phyloP scores from a whole-genome alignment of 148 eudicot species.

The Rhododendron ferrugineum region DNA sequence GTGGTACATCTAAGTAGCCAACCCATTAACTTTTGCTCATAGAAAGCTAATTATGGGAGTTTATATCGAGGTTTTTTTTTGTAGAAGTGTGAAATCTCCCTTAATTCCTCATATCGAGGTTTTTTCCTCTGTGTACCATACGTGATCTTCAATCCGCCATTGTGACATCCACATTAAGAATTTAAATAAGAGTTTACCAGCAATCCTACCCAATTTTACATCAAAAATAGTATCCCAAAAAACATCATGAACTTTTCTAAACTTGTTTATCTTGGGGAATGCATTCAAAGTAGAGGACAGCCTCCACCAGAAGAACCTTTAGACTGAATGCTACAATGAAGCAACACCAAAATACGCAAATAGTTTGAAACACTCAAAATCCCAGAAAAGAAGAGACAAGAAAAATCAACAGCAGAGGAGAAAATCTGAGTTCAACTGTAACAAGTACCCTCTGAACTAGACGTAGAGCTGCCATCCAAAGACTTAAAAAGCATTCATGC shows the following conservation, averaged over 20 bases:
- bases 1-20: neutral
- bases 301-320: neutral
- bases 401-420: neutral
- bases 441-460: conserved; percentile 75
- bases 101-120: neutral
- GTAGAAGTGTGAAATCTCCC: neutral
- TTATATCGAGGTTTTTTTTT: neutral
- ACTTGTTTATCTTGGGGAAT: neutral
- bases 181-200: neutral
- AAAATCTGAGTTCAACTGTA: neutral
- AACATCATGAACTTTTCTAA: neutral
- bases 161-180: neutral
- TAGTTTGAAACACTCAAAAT: neutral
- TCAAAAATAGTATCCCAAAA: neutral
- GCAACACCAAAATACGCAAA: neutral
- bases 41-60: neutral
- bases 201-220: neutral
- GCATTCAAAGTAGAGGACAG: neutral
- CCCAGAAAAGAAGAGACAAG: neutral
- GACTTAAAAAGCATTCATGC: conserved; percentile 80
- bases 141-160: neutral
- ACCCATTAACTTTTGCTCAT: neutral
- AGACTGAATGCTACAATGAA: neutral
- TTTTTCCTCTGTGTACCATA: neutral
- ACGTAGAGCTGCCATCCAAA: conserved; percentile 92